A percentile compares a stretch with the other conserved stretches of the same genome.
Conservation (phyloP, 768 basidiomycete species). For the Serendipita vermifera region DNA sequence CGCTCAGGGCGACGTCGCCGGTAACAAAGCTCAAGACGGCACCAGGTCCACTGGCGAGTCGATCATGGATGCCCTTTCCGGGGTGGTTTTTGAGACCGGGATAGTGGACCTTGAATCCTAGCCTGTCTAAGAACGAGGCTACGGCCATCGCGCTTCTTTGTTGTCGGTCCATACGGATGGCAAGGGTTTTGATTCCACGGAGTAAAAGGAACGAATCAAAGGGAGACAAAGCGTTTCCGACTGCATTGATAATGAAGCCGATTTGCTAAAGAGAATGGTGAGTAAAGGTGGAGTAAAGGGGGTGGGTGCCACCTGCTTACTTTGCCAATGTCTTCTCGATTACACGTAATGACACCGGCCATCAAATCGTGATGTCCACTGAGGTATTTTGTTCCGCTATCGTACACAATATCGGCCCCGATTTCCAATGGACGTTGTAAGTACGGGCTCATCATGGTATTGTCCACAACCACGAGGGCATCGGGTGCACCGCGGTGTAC, state of each 20-base stretch:
- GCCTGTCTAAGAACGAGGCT: constrained; percentile 66
- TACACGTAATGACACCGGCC: constrained; percentile 91
- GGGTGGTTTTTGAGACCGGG: constrained; percentile 79
- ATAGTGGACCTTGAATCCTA: constrained; percentile 87
- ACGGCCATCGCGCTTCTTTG: constrained; percentile 71
- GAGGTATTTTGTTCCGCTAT: constrained; percentile 94
- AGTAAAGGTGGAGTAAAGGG: neutral
- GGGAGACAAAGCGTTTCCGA: constrained; percentile 88
- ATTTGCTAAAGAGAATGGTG: constrained; percentile 42
- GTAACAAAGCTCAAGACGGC: constrained; percentile 94
- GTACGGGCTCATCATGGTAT: constrained; percentile 99
- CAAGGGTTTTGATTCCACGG: constrained; percentile 90
- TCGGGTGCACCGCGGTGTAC: constrained; percentile 73
- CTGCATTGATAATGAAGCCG: constrained; percentile 81
- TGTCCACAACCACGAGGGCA: constrained; percentile 82
- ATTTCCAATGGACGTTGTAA: constrained; percentile 89
- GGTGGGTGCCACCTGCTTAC: constrained; percentile 26
- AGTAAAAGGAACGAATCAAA: constrained; percentile 95
- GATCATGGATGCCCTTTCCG: constrained; percentile 73
- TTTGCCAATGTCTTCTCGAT: constrained; percentile 81
- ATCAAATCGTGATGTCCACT: constrained; percentile 98
- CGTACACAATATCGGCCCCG: constrained; percentile 94
- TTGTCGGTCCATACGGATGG: constrained; percentile 91
- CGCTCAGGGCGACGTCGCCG: constrained; percentile 77
- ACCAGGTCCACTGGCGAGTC: constrained; percentile 82